A percentile compares a stretch with the other conserved stretches of the same genome.
Conservation (phyloP, 2,329 filamentous ascomycete genomes). For the Paecilomyces sp. region DNA sequence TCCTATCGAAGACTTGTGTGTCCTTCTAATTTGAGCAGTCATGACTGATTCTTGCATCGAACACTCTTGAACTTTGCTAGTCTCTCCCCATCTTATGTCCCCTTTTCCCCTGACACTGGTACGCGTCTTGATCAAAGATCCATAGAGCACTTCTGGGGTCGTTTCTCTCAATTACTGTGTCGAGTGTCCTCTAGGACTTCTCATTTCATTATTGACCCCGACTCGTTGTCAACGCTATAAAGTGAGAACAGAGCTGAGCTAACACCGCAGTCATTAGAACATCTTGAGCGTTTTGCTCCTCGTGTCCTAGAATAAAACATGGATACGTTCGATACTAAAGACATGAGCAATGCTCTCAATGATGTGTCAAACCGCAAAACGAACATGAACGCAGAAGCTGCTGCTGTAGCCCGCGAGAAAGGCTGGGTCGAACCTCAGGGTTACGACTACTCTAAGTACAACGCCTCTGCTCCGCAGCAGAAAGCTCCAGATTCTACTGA, state of each 20-base stretch:
- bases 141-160: too few species aligned
- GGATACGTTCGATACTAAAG: slow-evolving; percentile 11
- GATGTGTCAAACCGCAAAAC: slow-evolving; percentile 10
- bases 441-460: slow-evolving; percentile 31
- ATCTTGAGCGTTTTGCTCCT: neutral
- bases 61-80: neutral
- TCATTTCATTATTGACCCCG: neutral
- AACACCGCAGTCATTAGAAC: neutral
- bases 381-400: slow-evolving; percentile 20
- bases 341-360: slow-evolving; percentile 15
- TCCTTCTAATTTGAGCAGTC: neutral
- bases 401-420: slow-evolving; percentile 25
- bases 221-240: neutral
- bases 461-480: slow-evolving; percentile 3
- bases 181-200: neutral
- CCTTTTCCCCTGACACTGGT: neutral
- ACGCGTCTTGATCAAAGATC: too few species aligned
- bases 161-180: neutral
- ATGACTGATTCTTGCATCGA: neutral
- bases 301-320: neutral
- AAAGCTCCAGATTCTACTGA: slow-evolving; percentile 14
- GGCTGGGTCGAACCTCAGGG: slow-evolving; percentile 31
- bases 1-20: neutral
- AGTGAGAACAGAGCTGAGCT: neutral
- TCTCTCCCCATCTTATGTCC: neutral